Conservation (phyloP, 1,284 basidiomycete genomes). For the Singerocomus inundabilis region DNA sequence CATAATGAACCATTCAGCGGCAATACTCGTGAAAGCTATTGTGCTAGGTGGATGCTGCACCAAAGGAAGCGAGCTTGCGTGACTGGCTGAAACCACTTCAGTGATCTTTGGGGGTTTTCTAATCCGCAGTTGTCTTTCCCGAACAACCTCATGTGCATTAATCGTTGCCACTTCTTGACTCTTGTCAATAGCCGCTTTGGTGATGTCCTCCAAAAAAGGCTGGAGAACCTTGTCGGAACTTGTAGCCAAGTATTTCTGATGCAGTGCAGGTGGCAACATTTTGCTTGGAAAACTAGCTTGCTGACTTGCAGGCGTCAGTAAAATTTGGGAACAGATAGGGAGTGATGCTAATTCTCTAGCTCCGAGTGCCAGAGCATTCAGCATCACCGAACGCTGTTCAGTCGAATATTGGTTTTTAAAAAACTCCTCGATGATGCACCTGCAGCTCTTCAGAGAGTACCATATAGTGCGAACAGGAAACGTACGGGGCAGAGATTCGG, state of each 20-base stretch:
- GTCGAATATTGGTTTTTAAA: constrained; percentile 91
- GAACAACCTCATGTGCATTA: constrained; percentile 57
- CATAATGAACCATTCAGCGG: constrained; percentile 82
- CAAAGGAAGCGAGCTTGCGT: constrained; percentile 3
- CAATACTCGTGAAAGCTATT: constrained; percentile 69
- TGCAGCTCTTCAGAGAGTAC: constrained; percentile 33
- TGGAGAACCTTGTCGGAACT: constrained; percentile 42
- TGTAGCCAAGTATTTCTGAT: constrained; percentile 61
- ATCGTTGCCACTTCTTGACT: constrained; percentile 49
- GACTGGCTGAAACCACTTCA: constrained; percentile 36
- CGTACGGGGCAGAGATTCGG: constrained; percentile 74
- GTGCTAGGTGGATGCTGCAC: constrained; percentile 20
- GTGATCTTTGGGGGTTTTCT: constrained; percentile 46
- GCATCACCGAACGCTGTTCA: constrained; percentile 79
- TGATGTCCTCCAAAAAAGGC: constrained; percentile 58
- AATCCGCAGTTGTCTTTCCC: constrained; percentile 76
- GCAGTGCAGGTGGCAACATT: constrained; percentile 66
- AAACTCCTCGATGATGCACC: constrained; percentile 86
- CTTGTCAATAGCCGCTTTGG: constrained; percentile 54
- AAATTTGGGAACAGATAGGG: constrained; percentile 44
- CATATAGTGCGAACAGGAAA: constrained; percentile 14
- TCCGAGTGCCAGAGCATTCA: constrained; percentile 83
- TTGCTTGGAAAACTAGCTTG: constrained; percentile 73
- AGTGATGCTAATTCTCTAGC: constrained; percentile 83
- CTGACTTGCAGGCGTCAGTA: constrained; percentile 36